Percentiles rank a stretch among this genome's conserved stretches.
phyloP scores from a whole-genome alignment of 306 rosid species.

The Glycine tomentella region DNA sequence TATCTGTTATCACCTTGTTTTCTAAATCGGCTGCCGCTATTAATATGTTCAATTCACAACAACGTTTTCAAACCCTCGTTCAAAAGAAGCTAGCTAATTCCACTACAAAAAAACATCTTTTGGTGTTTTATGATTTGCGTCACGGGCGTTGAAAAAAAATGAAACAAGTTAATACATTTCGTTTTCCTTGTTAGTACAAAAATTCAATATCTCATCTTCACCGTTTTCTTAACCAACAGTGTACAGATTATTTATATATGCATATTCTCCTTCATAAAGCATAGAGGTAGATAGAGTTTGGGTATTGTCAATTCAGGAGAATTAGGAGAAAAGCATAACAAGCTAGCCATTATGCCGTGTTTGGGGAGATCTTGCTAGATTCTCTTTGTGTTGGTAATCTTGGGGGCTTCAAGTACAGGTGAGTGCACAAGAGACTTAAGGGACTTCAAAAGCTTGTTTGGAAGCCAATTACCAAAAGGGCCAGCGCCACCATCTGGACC shows the following conservation, averaged over 20 bases:
- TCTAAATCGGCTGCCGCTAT: slow-evolving; percentile 47
- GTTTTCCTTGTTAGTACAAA: slow-evolving; percentile 22
- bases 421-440: slow-evolving; percentile 58
- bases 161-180: background rate
- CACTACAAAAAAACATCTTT: slow-evolving; percentile 12
- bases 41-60: slow-evolving; percentile 35
- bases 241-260: slow-evolving; percentile 14
- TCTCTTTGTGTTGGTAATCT: slow-evolving; percentile 34
- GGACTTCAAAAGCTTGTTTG: slow-evolving; percentile 49
- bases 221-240: background rate
- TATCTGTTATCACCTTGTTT: background rate
- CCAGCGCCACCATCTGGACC: slow-evolving; percentile 83
- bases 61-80: slow-evolving; percentile 40
- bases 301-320: slow-evolving; percentile 8
- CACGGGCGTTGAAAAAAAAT: slow-evolving; percentile 43
- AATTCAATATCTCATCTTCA: slow-evolving; percentile 41
- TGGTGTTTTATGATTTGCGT: background rate
- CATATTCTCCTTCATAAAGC: slow-evolving; percentile 12
- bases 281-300: background rate
- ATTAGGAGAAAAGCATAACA: background rate
- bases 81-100: slow-evolving; percentile 10
- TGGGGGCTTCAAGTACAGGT: slow-evolving; percentile 48
- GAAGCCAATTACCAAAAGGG: slow-evolving; percentile 63
- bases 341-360: slow-evolving; percentile 40
- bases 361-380: slow-evolving; percentile 39